Conservation (phyloP, 208 protist species). For the Vickermania spadyakhi region DNA sequence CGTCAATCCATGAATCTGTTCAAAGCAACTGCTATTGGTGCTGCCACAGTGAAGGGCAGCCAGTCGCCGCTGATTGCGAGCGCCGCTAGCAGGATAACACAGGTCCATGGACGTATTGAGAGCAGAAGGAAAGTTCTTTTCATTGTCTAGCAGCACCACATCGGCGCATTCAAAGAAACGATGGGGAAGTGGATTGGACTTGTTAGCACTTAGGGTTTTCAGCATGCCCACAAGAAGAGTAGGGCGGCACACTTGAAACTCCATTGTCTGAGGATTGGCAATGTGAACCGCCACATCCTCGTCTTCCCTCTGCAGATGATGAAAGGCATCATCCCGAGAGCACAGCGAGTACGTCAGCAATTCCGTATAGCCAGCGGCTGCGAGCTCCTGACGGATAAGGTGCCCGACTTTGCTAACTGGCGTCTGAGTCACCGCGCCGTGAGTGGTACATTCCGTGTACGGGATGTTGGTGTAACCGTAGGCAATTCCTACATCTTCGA, state of each 20-base stretch:
- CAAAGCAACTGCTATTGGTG: slow-evolving; percentile 51
- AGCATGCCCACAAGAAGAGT: slow-evolving; percentile 94
- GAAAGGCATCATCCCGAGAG: slow-evolving; percentile 88
- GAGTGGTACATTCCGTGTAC: slow-evolving; percentile 60
- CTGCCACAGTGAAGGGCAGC: slow-evolving; percentile 80
- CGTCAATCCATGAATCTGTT: slow-evolving; percentile 69
- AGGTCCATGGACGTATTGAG: slow-evolving; percentile 32
- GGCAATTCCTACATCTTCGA: slow-evolving; percentile 98
- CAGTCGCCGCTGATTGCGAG: slow-evolving; percentile 84
- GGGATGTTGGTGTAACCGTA: slow-evolving; percentile 97
- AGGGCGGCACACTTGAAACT: slow-evolving; percentile 94
- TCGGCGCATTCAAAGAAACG: slow-evolving; percentile 96
- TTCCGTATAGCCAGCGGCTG: slow-evolving; percentile 94
- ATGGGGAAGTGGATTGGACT: slow-evolving; percentile 89
- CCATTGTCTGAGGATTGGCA: slow-evolving; percentile 89
- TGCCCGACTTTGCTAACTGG: slow-evolving; percentile 92
- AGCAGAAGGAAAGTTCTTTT: slow-evolving; percentile 74
- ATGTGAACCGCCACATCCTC: slow-evolving; percentile 83
- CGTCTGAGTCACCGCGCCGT: slow-evolving; percentile 83
- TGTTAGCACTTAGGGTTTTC: slow-evolving; percentile 91
- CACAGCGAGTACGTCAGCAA: slow-evolving; percentile 93
- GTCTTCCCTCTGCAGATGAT: slow-evolving; percentile 63
- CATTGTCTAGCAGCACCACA: slow-evolving; percentile 90
- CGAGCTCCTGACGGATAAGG: slow-evolving; percentile 89
- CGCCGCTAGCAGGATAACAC: slow-evolving; percentile 66